Base-by-base conservation (phyloP, 345 rosid species). In the Citrus glauca region DNA sequence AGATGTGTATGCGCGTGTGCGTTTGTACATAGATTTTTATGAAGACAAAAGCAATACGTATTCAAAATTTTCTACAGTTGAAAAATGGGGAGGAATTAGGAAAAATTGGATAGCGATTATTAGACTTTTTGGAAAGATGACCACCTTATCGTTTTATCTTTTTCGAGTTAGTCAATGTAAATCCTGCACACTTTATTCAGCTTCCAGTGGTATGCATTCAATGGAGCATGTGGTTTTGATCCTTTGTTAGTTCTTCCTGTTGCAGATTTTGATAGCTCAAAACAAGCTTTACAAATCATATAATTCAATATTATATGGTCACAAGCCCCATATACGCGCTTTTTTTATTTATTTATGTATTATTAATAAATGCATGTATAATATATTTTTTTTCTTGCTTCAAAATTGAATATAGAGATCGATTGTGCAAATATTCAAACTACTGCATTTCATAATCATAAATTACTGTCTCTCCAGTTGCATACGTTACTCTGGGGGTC, bases 101-200 rank as follows among this genome's bases (percentile, higher is more conserved):
- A 38, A 9, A 73, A 30, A 37, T 30, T 59, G 27, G 30, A n/a
- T 48, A 4, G n/a, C 30, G 65, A 8, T 55, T 77, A 65, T 30
- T 66, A 76, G 82, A 85, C 70, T 73, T 71, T 42, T 45, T 56
- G n/a, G 65, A 61, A 48, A 75, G 61, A 62, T 71, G 50, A 77
- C 67, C 50, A 19, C 59, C 79, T 76, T 81, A 83, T 77, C 85
- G 45, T 77, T 55, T 64, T 19, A 53, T 53, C 28, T 57, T 77
- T 70, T 28, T 32, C 76, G 32, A 78, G 60, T 76, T 79, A 68
- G 78, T 79, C 86, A 81, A 79, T 30, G 56, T 32, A 67, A 66
- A 74, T 38, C 42, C 55, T 37, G 66, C 63, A 45, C 69, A 0
- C 42, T 66, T 19, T 20, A 9, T 35, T 66, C 25, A 74, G 16